A percentile compares a stretch with the other conserved stretches of the same genome.
phyloP scores from a whole-genome alignment of 1,139 yeast species.

The Taphrina deformans region DNA sequence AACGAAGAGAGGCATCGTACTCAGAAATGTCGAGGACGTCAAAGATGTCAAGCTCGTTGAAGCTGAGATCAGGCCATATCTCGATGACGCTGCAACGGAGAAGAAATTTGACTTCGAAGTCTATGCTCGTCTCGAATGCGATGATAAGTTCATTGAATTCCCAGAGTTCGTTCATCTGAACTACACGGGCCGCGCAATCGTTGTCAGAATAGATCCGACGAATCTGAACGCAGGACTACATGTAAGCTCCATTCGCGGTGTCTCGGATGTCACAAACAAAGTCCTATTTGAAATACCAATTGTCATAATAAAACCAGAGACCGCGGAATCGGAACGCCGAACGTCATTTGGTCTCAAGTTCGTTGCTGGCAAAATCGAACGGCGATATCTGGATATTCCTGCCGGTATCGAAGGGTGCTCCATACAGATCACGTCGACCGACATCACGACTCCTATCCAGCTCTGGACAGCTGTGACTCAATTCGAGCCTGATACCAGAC shows the following conservation, averaged over 20 bases:
- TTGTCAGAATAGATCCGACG: conserved; percentile 35
- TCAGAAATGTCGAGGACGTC: conserved; percentile 28
- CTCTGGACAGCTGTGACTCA: conserved; percentile 34
- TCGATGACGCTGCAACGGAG: conserved; percentile 25
- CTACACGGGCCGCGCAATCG: conserved; percentile 32
- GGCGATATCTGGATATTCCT: conserved; percentile 35
- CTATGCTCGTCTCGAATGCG: conserved; percentile 15
- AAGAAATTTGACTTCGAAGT: conserved; percentile 33
- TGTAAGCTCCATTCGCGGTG: conserved; percentile 26
- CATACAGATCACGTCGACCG: conserved; percentile 20
- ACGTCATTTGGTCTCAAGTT: conserved; percentile 18
- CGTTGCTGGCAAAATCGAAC: conserved; percentile 33
- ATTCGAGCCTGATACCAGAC: conserved; percentile 30
- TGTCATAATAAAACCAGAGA: conserved; percentile 34
- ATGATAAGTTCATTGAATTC: conserved; percentile 32
- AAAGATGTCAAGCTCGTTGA: conserved; percentile 17
- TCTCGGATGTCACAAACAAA: conserved; percentile 14
- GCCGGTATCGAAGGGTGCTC: conserved; percentile 33
- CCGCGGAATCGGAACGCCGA: background rate
- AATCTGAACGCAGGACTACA: conserved; percentile 31
- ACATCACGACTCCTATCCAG: conserved; percentile 29
- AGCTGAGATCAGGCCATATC: conserved; percentile 31
- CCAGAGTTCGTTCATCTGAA: conserved; percentile 34
- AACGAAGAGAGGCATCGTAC: conserved; percentile 33
- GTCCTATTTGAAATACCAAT: conserved; percentile 35